Conservation (phyloP, 768 basidiomycete species). For the Mycena amicta region DNA sequence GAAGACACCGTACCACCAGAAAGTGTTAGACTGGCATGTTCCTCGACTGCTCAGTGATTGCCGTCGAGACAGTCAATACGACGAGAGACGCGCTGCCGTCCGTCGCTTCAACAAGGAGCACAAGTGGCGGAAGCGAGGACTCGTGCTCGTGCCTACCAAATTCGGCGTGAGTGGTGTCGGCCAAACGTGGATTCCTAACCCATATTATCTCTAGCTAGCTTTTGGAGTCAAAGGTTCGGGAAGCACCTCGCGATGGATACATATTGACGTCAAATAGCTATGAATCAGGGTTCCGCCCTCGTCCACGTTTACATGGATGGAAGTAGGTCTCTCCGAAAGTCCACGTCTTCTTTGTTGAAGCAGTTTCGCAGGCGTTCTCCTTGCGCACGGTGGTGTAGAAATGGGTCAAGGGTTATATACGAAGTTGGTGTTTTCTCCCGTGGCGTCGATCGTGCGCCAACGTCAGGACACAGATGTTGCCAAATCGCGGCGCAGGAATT, state of each 20-base stretch:
- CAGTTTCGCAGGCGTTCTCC: constrained; percentile 17
- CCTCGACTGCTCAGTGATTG: constrained; percentile 22
- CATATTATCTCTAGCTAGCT: constrained; percentile 8
- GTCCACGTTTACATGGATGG: constrained; percentile 25
- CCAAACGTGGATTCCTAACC: neutral
- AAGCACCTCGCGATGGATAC: too few species aligned
- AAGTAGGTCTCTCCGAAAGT: constrained; percentile 15
- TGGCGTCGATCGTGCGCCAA: neutral
- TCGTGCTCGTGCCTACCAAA: constrained; percentile 22
- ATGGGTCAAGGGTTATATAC: constrained; percentile 26
- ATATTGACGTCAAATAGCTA: constrained; percentile 1
- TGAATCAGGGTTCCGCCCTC: constrained; percentile 22
- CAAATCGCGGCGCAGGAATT: constrained; percentile 25
- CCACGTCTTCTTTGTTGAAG: neutral
- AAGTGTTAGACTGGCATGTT: constrained; percentile 24
- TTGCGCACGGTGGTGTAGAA: constrained; percentile 24
- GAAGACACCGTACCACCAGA: constrained; percentile 25
- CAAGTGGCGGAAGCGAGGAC: constrained; percentile 24
- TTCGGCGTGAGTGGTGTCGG: constrained; percentile 16
- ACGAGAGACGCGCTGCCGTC: constrained; percentile 17
- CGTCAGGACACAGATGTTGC: constrained; percentile 16
- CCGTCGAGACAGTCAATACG: constrained; percentile 20
- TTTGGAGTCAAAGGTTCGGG: constrained; percentile 22
- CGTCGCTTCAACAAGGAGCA: constrained; percentile 24
- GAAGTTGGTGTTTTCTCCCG: constrained; percentile 7